Conservation (phyloP, 805 yeast species). For the Candida broadrunensis region DNA sequence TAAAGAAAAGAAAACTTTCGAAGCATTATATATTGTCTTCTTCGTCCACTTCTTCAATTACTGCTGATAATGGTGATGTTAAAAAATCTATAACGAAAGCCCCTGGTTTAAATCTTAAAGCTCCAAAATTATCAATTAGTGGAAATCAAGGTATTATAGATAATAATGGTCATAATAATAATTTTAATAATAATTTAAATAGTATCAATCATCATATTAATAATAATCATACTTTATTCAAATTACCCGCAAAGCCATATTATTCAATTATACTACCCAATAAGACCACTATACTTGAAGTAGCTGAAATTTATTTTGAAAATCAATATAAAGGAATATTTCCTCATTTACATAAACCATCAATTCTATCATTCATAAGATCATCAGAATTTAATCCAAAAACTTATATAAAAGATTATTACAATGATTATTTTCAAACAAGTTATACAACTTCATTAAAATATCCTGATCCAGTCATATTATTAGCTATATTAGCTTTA, state of each 20-base stretch:
- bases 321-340: constrained; percentile 25
- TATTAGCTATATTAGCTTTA: constrained; percentile 33
- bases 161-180: background rate
- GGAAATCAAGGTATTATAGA: background rate
- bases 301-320: constrained; percentile 19
- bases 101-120: background rate
- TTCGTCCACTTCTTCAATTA: background rate
- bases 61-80: no score
- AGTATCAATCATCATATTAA: background rate
- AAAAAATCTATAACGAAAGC: background rate
- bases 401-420: constrained; percentile 14
- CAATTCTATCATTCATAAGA: constrained; percentile 15
- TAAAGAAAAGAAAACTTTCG: constrained; percentile 11
- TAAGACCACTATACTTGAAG: constrained; percentile 14
- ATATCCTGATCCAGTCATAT: constrained; percentile 26
- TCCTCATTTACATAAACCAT: constrained; percentile 21
- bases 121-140: background rate
- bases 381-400: constrained; percentile 16
- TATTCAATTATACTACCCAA: constrained; percentile 14
- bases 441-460: constrained; percentile 9
- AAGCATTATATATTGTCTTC: constrained; percentile 1
- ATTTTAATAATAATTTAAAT: no score
- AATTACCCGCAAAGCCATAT: background rate
- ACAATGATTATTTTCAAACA: constrained; percentile 10
- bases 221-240: background rate